Conservation (phyloP, 2,329 filamentous ascomycete species). For the Leptosphaerulina australis region DNA sequence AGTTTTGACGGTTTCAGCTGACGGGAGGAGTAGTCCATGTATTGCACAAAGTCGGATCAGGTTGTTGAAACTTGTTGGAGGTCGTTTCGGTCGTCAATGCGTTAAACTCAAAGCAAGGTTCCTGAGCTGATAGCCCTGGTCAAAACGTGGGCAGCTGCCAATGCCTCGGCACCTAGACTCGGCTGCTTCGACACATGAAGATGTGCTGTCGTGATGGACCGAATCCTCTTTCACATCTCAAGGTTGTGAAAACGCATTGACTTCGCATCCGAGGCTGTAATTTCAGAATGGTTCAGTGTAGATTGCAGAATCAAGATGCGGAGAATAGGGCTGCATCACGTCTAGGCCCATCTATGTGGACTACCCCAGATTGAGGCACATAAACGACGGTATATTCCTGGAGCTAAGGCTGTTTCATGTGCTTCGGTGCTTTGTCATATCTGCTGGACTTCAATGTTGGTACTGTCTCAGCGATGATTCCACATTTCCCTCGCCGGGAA, state of each 20-base stretch:
- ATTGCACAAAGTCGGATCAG: neutral
- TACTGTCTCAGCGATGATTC: neutral
- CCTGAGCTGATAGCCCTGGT: conserved; percentile 1
- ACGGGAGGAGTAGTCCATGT: neutral
- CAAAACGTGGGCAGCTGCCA: conserved; percentile 10
- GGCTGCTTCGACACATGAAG: neutral
- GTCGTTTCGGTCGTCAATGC: conserved; percentile 2
- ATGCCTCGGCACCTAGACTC: conserved; percentile 9
- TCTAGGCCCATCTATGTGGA: neutral
- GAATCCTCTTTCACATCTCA: neutral
- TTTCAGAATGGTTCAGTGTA: neutral
- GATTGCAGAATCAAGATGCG: neutral
- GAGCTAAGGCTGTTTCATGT: neutral
- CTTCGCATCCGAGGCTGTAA: neutral
- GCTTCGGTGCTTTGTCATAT: neutral
- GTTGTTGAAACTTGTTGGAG: conserved; percentile 5
- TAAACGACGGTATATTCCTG: neutral
- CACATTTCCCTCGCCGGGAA: neutral
- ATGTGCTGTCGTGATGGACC: neutral
- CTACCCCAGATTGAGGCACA: neutral
- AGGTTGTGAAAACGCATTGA: conserved; percentile 1
- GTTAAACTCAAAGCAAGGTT: conserved; percentile 1
- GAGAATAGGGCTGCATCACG: conserved; percentile 12
- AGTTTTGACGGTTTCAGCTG: neutral
- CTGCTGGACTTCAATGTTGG: neutral